Base-by-base conservation (phyloP, 2,329 filamentous ascomycete genomes). In the Elsinoe australis region DNA sequence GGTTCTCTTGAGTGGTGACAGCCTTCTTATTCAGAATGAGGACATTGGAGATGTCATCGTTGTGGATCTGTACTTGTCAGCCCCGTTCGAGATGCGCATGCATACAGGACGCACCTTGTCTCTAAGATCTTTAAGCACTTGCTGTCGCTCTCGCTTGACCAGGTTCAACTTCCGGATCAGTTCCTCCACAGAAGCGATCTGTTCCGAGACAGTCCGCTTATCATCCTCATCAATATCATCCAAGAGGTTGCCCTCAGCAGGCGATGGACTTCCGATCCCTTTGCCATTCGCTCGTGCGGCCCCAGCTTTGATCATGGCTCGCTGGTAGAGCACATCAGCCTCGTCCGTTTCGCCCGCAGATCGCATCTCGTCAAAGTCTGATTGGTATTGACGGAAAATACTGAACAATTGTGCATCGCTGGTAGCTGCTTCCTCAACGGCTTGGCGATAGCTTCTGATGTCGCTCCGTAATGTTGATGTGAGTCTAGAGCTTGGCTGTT, bases 11-110 rank as follows among this genome's bases (percentile, higher is more conserved):
- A 60, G 87, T 94, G 15, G 87, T 78, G 59, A 96, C 90, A 1
- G 87, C 84, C 67, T 96, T 98, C 64, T 96, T 96, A 73, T 98
- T 98, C 51, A 98, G 71, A 49, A 98, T 98, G 52, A 98, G 74
- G 9, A 96, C 89, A 61, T 95, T 92, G 4, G 89, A 95, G 54
- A 98, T 98, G 60, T 98, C 94, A 61, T 98, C 94, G 55, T 85
- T 87, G 67, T 94, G 90, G 47, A 90, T 83, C 90, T 95, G 55
- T 26, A 9, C 12, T 24, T 31, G 29, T 41, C 8, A 9, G 26
- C 15, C 1, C 58, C 50, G 34, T 3, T 4, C 22, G 21, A 28
- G 12, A 44, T 9, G 22, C 15, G 5, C 8, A 14, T 22, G 34
- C 19, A 44, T 5, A n/a, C 10, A n/a, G 14, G 26, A 10, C 74